Percentiles rank a stretch among this genome's conserved stretches.
Conservation (phyloP, 2,329 filamentous ascomycete species). For the Trichoderma afroharzianum region DNA sequence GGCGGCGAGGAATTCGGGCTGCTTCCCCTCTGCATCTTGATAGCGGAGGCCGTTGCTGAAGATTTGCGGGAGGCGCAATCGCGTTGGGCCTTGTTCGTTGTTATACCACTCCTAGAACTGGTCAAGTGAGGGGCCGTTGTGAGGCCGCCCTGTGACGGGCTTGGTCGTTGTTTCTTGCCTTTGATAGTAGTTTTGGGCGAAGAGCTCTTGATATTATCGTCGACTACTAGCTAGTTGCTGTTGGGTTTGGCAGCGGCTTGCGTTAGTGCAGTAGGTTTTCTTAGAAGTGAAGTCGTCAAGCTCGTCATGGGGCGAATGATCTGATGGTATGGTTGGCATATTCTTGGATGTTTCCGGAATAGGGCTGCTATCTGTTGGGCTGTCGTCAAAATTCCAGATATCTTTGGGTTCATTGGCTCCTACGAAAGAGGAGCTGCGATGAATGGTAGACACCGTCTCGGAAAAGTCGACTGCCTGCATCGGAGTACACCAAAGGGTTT, state of each 20-base stretch:
- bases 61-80: constrained; percentile 71
- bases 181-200: background rate
- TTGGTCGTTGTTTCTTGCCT: constrained; percentile 20
- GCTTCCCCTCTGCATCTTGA: constrained; percentile 57
- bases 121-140: constrained; percentile 57
- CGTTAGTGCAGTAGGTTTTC: background rate
- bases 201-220: too few species aligned
- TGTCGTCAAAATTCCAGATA: constrained; percentile 21
- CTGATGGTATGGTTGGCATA: background rate
- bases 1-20: constrained; percentile 70
- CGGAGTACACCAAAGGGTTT: background rate
- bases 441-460: constrained; percentile 33
- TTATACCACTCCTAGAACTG: constrained; percentile 94
- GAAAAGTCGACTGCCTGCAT: constrained; percentile 30
- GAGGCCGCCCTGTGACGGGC: constrained; percentile 76
- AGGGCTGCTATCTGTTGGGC: constrained; percentile 12
- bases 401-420: constrained; percentile 14
- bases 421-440: constrained; percentile 31
- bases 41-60: constrained; percentile 76
- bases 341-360: background rate
- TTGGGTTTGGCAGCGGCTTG: background rate
- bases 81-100: constrained; percentile 82
- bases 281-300: background rate
- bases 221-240: too few species aligned
- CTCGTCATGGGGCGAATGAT: background rate